Percentiles rank a stretch among this genome's conserved stretches.
Evolutionary conservation across 257 asterid species (phyloP).

Genomic region (Hygrophila difformis): DNA sequence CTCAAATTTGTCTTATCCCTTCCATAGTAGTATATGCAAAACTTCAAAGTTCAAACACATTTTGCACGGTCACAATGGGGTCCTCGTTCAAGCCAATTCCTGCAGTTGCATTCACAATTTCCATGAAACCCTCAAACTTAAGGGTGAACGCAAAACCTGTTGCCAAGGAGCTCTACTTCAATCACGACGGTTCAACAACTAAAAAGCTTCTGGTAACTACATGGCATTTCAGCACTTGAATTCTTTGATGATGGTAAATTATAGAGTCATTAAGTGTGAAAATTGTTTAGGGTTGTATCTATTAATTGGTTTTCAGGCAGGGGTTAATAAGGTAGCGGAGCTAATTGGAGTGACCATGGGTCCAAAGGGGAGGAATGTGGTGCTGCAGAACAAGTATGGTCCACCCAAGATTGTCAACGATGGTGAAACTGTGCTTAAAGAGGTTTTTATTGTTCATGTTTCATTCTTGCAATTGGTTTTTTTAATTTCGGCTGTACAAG

Average conservation of each 20-base stretch:
- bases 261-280: background rate
- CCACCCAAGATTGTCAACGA: constrained; percentile 93
- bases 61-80: constrained; percentile 33
- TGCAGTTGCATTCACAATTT: constrained; percentile 28
- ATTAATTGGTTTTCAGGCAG: constrained; percentile 35
- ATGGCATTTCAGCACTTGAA: too few relatives aligned
- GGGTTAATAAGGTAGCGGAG: constrained; percentile 72
- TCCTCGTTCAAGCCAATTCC: constrained; percentile 43
- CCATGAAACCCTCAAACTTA: constrained; percentile 35
- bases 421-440: constrained; percentile 86
- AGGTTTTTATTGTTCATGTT: constrained; percentile 39
- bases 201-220: constrained; percentile 56
- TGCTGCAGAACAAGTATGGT: constrained; percentile 82
- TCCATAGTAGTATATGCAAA: background rate
- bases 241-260: constrained; percentile 10
- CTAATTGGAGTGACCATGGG: constrained; percentile 82
- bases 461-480: too few relatives aligned
- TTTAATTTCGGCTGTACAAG: too few relatives aligned
- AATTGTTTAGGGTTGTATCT: background rate
- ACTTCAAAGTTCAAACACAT: constrained; percentile 1
- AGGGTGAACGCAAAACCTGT: constrained; percentile 52
- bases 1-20: constrained; percentile 31
- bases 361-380: constrained; percentile 91
- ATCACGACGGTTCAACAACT: constrained; percentile 77
- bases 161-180: constrained; percentile 70